phyloP scores from a whole-genome alignment of 2,329 filamentous ascomycete species.

The Mycosphaerella sp. region DNA sequence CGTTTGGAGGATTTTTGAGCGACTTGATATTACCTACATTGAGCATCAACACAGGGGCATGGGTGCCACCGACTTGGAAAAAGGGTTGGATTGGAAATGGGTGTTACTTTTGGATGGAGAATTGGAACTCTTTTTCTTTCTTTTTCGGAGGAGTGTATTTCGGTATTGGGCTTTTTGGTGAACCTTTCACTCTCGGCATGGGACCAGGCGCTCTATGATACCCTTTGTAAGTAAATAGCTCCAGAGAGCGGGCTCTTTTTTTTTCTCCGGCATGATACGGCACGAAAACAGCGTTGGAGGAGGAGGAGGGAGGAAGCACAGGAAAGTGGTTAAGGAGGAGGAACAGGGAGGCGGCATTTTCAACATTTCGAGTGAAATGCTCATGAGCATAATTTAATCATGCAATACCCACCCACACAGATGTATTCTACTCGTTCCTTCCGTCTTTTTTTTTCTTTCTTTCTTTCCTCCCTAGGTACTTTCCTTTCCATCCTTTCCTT shows the following conservation, averaged over 20 bases:
- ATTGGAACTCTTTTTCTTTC: background rate
- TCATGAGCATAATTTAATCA: background rate
- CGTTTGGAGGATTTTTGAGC: constrained; percentile 19
- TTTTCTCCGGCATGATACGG: background rate
- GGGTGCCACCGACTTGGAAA: constrained; percentile 5
- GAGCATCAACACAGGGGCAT: constrained; percentile 9
- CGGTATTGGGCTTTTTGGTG: constrained; percentile 15
- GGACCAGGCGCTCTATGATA: constrained; percentile 27
- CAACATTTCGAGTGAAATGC: background rate
- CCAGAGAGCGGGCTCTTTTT: constrained; percentile 9
- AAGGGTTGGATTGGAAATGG: constrained; percentile 7
- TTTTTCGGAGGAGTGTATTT: background rate
- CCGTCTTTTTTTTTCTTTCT: too few relatives aligned
- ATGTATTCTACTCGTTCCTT: too few relatives aligned
- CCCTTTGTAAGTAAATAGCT: constrained; percentile 18
- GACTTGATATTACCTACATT: constrained; percentile 14
- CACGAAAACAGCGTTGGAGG: background rate
- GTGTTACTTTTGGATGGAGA: constrained; percentile 1
- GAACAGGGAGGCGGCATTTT: too few relatives aligned
- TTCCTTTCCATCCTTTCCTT: too few relatives aligned
- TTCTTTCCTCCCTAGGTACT: too few relatives aligned
- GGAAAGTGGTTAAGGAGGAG: background rate
- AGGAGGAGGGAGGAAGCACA: too few relatives aligned
- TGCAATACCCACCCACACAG: too few relatives aligned
- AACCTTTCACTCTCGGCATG: constrained; percentile 16